Conservation (phyloP, 768 basidiomycete genomes). For the Lactarius psammicola region DNA sequence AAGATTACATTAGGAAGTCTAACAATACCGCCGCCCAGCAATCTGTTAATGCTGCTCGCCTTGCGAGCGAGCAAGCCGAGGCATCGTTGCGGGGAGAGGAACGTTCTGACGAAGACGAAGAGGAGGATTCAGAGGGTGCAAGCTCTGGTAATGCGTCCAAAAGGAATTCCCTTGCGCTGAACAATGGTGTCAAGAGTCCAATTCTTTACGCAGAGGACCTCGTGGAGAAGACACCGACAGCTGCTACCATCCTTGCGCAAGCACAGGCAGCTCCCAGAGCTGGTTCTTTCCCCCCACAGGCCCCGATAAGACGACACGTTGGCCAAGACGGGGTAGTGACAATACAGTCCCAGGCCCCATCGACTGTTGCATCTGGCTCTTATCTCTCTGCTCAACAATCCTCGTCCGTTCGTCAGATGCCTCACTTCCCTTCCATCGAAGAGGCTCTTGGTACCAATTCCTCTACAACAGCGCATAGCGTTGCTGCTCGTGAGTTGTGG, state of each 20-base stretch:
- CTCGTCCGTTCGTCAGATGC: constrained; percentile 69
- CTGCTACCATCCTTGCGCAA: constrained; percentile 71
- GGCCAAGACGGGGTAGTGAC: constrained; percentile 55
- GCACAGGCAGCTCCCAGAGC: constrained; percentile 65
- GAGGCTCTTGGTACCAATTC: constrained; percentile 77
- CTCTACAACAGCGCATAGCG: constrained; percentile 64
- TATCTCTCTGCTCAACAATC: constrained; percentile 49
- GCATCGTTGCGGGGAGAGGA: constrained; percentile 60
- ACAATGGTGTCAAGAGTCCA: constrained; percentile 58
- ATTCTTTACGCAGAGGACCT: constrained; percentile 59
- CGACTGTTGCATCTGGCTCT: constrained; percentile 43
- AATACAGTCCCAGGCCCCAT: constrained; percentile 45
- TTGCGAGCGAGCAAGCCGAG: constrained; percentile 69
- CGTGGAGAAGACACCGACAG: constrained; percentile 85
- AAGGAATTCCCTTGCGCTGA: constrained; percentile 68
- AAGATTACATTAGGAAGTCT: constrained; percentile 88
- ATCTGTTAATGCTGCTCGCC: constrained; percentile 70
- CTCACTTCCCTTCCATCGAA: constrained; percentile 82
- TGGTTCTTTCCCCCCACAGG: constrained; percentile 60
- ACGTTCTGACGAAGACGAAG: constrained; percentile 79
- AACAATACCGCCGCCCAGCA: constrained; percentile 81
- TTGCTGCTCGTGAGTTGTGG: constrained; percentile 87
- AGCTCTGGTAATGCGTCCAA: constrained; percentile 64
- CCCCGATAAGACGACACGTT: constrained; percentile 72
- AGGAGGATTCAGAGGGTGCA: constrained; percentile 77